Evolutionary conservation across 1,284 basidiomycete species (phyloP), one percentile per base, ranked within the genome.

Genomic region (Chalciporus piperatoides): DNA sequence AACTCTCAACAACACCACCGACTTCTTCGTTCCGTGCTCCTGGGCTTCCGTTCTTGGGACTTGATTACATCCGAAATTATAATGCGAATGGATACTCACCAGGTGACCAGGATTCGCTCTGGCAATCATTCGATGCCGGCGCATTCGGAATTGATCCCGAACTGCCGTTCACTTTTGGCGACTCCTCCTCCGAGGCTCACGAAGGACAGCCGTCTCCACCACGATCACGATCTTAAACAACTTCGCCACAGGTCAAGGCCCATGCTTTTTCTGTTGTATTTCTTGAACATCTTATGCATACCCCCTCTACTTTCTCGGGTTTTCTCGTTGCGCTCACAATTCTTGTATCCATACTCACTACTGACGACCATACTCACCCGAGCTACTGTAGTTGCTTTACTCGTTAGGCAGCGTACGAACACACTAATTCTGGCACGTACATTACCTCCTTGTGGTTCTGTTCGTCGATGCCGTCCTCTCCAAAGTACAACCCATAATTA

Each of bases 31-130:
- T 89, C 62, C 74, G 79, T 53, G 79, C 80, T 5, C 72, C 81
- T 25, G 87, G 88, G 25, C 71, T 90, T 24, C 89, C 88, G 0
- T 90, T 90, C 73, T 77, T 81, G 36, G 88, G 86, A 14, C 73
- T 90, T 37, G 88, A 91, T 58, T 90, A 79, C 59, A 82, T 90
- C 58, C 80, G 84, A 55, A 90, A 86, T 59, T 88, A 84, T 62
- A 76, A 73, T 56, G 59, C 74, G 8, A 70, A 68, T 8, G 69
- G 72, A 36, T 75, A 71, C 56, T 52, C 65, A 19, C 61, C 71
- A 47, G 71, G 71, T 42, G 84, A 85, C 48, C 81, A 82, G 62
- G 85, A 86, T 58, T 72, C 75, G 25, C 68, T 85, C 39, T 89
- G 86, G 82, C 82, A 86, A 59, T 79, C 79, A 59, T 85, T 87